A percentile compares a stretch with the other conserved stretches of the same genome.
Conservation (phyloP, 768 basidiomycete species). For the Boletus reticulatus region DNA sequence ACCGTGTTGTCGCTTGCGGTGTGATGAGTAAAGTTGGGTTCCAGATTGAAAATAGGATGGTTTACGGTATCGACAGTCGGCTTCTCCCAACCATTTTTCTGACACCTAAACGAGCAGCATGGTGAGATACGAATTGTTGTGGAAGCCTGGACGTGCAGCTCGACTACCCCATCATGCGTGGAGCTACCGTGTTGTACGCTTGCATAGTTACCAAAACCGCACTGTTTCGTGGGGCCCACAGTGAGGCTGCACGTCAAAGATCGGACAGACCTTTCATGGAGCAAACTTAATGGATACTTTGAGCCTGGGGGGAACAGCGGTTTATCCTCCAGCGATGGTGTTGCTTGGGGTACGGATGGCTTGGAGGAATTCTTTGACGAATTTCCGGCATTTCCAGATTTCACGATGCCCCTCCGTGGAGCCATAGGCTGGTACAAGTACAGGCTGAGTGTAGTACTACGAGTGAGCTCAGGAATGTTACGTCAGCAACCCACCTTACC, state of each 20-base stretch:
- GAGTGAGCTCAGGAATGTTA: constrained; percentile 5
- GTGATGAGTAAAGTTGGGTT: constrained; percentile 6
- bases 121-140: background rate
- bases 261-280: constrained; percentile 66
- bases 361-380: constrained; percentile 53
- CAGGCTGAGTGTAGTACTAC: too few species aligned
- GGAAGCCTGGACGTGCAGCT: background rate
- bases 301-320: constrained; percentile 81
- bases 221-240: background rate
- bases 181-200: too few species aligned
- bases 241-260: background rate
- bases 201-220: background rate
- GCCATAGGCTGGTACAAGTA: too few species aligned
- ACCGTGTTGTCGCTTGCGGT: constrained; percentile 42
- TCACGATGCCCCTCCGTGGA: constrained; percentile 74
- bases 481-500: constrained; percentile 15
- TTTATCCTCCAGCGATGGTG: constrained; percentile 37
- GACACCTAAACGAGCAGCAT: constrained; percentile 53
- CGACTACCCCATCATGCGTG: too few species aligned
- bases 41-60: background rate
- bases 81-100: constrained; percentile 88
- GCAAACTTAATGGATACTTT: constrained; percentile 76
- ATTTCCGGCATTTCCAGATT: constrained; percentile 89
- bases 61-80: constrained; percentile 74
- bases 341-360: constrained; percentile 11